A percentile compares a stretch with the other conserved stretches of the same genome.
Conservation (phyloP, 495 filamentous ascomycete species). For the Apodospora peruviana region DNA sequence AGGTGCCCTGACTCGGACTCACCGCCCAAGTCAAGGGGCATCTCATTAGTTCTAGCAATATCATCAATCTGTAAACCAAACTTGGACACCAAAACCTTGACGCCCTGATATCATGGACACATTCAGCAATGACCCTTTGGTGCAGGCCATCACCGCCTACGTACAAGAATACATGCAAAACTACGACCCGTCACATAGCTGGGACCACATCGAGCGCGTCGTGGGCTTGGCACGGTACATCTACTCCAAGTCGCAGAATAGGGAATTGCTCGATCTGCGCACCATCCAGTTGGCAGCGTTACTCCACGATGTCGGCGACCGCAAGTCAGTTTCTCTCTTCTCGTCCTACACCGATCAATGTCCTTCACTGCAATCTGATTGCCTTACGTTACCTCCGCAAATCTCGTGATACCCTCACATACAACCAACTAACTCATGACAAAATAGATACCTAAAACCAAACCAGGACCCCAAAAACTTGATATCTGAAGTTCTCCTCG, state of each 20-base stretch:
- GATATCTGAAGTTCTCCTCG: constrained; percentile 53
- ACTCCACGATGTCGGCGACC: constrained; percentile 83
- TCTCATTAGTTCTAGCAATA: no score
- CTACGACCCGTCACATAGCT: constrained; percentile 85
- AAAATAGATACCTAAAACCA: constrained; percentile 46
- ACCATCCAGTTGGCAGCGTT: constrained; percentile 68
- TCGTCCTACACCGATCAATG: no score
- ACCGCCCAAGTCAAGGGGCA: no score
- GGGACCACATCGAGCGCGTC: constrained; percentile 75
- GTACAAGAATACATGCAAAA: constrained; percentile 68
- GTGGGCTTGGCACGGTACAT: constrained; percentile 58
- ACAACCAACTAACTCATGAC: neutral
- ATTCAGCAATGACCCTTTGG: constrained; percentile 33
- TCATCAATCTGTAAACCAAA: neutral
- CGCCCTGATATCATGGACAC: constrained; percentile 17
- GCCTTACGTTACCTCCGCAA: neutral
- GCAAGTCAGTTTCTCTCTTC: constrained; percentile 42
- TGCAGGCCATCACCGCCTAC: constrained; percentile 48
- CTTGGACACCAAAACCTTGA: neutral
- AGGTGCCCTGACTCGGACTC: no score
- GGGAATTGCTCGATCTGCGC: constrained; percentile 38
- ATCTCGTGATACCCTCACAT: neutral
- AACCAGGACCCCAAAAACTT: constrained; percentile 47
- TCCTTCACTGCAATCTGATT: no score
- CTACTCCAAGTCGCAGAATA: constrained; percentile 46